phyloP scores from a whole-genome alignment of 805 yeast genomes.

The Barnettozyma vustinii region DNA sequence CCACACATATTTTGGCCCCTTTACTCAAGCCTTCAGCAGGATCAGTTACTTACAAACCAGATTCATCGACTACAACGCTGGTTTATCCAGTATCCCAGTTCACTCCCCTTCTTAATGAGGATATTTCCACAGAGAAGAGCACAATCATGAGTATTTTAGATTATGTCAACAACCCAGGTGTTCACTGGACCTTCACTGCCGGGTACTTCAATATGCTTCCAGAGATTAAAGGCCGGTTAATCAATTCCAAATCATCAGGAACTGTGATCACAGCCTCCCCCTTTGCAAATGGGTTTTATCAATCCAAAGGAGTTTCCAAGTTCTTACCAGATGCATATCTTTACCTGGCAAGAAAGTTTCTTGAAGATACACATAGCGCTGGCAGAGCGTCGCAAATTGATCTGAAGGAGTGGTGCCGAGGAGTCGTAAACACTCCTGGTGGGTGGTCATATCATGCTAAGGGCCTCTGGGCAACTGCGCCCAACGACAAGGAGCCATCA shows the following conservation, averaged over 20 bases:
- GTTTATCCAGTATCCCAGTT: slow-evolving; percentile 92
- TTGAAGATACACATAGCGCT: slow-evolving; percentile 41
- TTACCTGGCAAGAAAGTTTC: slow-evolving; percentile 63
- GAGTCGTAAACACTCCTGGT: slow-evolving; percentile 67
- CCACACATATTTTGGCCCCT: slow-evolving; percentile 53
- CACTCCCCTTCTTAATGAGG: slow-evolving; percentile 67
- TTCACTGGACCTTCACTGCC: slow-evolving; percentile 86
- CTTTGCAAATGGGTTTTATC: slow-evolving; percentile 87
- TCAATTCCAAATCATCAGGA: slow-evolving; percentile 56
- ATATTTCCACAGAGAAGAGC: slow-evolving; percentile 77
- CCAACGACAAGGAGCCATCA: slow-evolving; percentile 54
- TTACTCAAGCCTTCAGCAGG: slow-evolving; percentile 34
- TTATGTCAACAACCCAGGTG: slow-evolving; percentile 45
- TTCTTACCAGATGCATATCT: slow-evolving; percentile 85
- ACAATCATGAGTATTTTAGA: slow-evolving; percentile 59
- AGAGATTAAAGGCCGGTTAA: slow-evolving; percentile 52
- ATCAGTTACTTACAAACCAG: slow-evolving; percentile 8
- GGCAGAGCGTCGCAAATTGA: slow-evolving; percentile 42
- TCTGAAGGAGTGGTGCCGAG: slow-evolving; percentile 82
- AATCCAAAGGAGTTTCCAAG: slow-evolving; percentile 75
- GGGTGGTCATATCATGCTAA: slow-evolving; percentile 99
- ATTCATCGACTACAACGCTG: slow-evolving; percentile 41
- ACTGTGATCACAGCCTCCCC: slow-evolving; percentile 88
- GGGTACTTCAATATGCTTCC: slow-evolving; percentile 94
- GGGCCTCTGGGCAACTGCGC: slow-evolving; percentile 78